phyloP scores from a whole-genome alignment of 371 early-diverging fungal genomes.

The Rhizopus stolonifer region DNA sequence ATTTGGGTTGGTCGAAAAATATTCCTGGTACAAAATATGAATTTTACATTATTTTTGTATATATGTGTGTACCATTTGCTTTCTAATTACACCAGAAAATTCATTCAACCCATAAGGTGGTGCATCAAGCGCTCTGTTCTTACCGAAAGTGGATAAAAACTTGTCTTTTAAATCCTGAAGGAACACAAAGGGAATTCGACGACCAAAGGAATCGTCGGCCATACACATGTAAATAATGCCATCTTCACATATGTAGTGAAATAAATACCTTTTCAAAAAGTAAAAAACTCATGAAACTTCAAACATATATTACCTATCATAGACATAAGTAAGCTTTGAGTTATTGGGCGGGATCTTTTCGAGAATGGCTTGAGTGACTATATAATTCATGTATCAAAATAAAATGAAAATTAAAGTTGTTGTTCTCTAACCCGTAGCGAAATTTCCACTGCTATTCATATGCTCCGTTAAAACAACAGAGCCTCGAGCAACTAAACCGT shows the following conservation, averaged over 20 bases:
- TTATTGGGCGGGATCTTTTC: slow-evolving; percentile 89
- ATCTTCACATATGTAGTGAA: slow-evolving; percentile 85
- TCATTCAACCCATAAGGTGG: slow-evolving; percentile 80
- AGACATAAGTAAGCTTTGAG: slow-evolving; percentile 88
- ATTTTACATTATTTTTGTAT: background rate
- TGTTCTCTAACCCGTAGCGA: slow-evolving; percentile 46
- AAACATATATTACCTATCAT: slow-evolving; percentile 65
- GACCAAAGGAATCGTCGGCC: slow-evolving; percentile 87
- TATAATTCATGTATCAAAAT: background rate
- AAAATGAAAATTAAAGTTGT: slow-evolving; percentile 1
- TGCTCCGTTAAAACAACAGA: slow-evolving; percentile 76
- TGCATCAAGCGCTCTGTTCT: slow-evolving; percentile 56
- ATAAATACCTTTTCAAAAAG: slow-evolving; percentile 65
- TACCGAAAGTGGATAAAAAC: slow-evolving; percentile 65
- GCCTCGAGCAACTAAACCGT: slow-evolving; percentile 74
- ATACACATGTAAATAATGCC: slow-evolving; percentile 86
- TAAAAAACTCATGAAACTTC: background rate
- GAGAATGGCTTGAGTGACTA: slow-evolving; percentile 85
- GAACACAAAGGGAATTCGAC: slow-evolving; percentile 89
- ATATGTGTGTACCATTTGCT: slow-evolving; percentile 60
- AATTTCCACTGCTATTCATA: slow-evolving; percentile 76
- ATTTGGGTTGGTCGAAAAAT: slow-evolving; percentile 70
- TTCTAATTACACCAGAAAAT: slow-evolving; percentile 76
- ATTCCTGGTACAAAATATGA: slow-evolving; percentile 35
- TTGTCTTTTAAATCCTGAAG: slow-evolving; percentile 76